Evolutionary conservation across 1,284 basidiomycete genomes (phyloP).

Genomic region (Irpex rosettiformis): DNA sequence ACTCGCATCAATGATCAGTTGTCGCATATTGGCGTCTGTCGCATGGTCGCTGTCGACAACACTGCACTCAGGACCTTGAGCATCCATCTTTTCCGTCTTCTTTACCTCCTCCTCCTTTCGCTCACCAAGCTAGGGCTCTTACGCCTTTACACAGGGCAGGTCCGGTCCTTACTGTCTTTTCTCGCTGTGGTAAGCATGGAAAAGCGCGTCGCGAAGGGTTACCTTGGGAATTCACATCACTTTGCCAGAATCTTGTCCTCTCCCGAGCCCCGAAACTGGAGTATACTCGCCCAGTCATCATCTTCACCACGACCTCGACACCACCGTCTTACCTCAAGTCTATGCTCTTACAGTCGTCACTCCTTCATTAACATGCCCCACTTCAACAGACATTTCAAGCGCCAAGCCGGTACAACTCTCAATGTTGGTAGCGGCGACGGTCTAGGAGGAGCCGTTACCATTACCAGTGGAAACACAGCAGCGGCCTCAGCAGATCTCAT

Average conservation of each 20-base stretch:
- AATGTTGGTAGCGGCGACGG: slow-evolving; percentile 11
- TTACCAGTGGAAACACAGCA: neutral
- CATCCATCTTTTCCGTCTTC: neutral
- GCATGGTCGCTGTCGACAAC: neutral
- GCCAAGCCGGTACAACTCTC: neutral
- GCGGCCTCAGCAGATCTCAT: slow-evolving; percentile 11
- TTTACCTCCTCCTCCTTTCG: neutral
- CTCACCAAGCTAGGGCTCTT: neutral
- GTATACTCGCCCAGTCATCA: neutral
- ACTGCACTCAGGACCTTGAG: neutral
- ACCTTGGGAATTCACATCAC: neutral
- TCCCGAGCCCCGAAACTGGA: neutral
- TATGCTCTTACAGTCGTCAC: slow-evolving; percentile 26
- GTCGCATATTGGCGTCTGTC: slow-evolving; percentile 1
- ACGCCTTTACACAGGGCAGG: neutral
- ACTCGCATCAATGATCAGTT: slow-evolving; percentile 1
- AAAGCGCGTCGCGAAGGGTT: neutral
- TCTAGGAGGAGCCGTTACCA: slow-evolving; percentile 17
- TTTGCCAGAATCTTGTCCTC: neutral
- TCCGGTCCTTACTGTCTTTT: slow-evolving; percentile 7
- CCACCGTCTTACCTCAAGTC: slow-evolving; percentile 15
- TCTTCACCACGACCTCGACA: slow-evolving; percentile 1
- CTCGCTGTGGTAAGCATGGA: neutral
- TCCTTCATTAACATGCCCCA: slow-evolving; percentile 20
- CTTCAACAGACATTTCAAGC: slow-evolving; percentile 19